A percentile compares a stretch with the other conserved stretches of the same genome.
Evolutionary conservation across 805 yeast species (phyloP).

Genomic region (Brettanomyces nanus): DNA sequence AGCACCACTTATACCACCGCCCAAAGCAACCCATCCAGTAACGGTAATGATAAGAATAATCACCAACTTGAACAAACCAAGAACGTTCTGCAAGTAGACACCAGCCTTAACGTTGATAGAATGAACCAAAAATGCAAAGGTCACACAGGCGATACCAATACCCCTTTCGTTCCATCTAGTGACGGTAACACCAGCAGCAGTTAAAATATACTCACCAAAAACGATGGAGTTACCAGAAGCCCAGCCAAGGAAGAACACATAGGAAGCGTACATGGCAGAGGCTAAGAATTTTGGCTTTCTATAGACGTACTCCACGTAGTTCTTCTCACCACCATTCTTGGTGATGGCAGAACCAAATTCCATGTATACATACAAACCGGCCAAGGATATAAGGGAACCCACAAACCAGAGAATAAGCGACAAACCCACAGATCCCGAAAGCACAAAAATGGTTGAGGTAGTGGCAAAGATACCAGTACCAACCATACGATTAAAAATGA

Average conservation of each 20-base stretch:
- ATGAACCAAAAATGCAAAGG: conserved; percentile 64
- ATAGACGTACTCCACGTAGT: conserved; percentile 65
- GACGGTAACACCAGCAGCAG: conserved; percentile 61
- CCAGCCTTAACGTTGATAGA: conserved; percentile 56
- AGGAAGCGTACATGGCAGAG: conserved; percentile 38
- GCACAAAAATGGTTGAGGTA: conserved; percentile 51
- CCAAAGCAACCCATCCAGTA: conserved; percentile 79
- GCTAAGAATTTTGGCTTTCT: conserved; percentile 48
- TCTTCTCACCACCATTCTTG: conserved; percentile 80
- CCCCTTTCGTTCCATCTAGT: conserved; percentile 77
- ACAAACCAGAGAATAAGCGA: conserved; percentile 66
- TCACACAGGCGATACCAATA: conserved; percentile 65
- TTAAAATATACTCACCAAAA: conserved; percentile 67
- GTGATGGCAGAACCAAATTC: conserved; percentile 48
- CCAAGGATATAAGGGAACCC: conserved; percentile 60
- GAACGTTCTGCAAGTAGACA: conserved; percentile 49
- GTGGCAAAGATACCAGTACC: conserved; percentile 72
- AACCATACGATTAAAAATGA: conserved; percentile 60
- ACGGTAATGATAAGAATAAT: conserved; percentile 61
- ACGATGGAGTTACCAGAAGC: conserved; percentile 79
- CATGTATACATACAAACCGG: conserved; percentile 64
- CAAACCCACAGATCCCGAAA: conserved; percentile 66
- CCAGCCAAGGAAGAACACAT: conserved; percentile 74
- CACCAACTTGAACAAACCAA: conserved; percentile 66
- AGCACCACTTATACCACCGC: conserved; percentile 45